Evolutionary conservation across 2,329 filamentous ascomycete species (phyloP).

Genomic region (Colletotrichum chrysophilum): DNA sequence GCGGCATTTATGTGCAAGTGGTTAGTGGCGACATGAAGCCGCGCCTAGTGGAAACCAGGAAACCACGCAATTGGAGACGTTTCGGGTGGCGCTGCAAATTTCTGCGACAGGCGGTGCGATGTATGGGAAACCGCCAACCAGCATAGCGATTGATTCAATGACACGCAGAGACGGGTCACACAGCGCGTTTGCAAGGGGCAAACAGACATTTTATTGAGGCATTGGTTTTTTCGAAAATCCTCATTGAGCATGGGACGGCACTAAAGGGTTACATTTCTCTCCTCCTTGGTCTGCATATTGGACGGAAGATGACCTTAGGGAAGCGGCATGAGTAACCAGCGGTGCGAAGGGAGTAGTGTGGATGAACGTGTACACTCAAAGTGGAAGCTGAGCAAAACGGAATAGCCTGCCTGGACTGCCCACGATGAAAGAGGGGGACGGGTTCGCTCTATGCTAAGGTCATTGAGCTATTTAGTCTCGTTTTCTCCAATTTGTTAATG

Average conservation of each 20-base stretch:
- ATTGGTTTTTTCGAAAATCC: neutral
- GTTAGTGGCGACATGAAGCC: neutral
- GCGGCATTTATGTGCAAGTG: neutral
- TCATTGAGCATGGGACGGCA: neutral
- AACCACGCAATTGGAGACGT: neutral
- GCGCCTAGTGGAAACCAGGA: neutral
- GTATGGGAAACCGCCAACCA: slow-evolving; percentile 1
- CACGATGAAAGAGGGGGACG: neutral
- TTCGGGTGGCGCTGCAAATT: neutral
- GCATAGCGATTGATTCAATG: slow-evolving; percentile 16
- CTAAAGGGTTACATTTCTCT: neutral
- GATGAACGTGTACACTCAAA: neutral
- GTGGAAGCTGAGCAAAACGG: neutral
- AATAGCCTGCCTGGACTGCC: neutral
- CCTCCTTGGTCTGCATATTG: neutral
- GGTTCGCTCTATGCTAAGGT: neutral
- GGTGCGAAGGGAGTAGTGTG: neutral
- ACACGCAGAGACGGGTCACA: neutral
- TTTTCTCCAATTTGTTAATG: neutral
- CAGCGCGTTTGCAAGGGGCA: neutral
- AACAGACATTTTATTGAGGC: neutral
- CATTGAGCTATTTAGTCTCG: neutral
- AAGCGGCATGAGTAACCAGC: neutral
- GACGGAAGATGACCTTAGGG: neutral
- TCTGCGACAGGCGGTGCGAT: neutral